Evolutionary conservation across 495 filamentous ascomycete species (phyloP), one percentile per base, ranked within the genome.

Genomic region (Lentithecium fluviatile): DNA sequence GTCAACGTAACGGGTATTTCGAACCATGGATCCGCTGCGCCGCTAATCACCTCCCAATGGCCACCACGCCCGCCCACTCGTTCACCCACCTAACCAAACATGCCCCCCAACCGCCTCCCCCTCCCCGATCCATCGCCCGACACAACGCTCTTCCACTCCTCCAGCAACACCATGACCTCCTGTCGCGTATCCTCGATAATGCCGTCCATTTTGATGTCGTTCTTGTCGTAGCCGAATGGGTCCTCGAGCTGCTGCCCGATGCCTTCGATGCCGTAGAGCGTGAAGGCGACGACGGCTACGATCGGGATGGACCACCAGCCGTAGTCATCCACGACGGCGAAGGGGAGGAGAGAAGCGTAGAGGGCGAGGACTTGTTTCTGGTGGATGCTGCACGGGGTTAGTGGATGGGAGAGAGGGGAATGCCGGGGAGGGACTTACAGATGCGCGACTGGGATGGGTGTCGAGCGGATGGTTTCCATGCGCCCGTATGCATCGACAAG

Each of bases 161-260:
- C 76, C 1, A 90, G 64, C 47, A 89, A 72, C 19, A 85, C 85
- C 50, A 80, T 76, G 26, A 87, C 78, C 73, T 91, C 88, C 37
- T 73, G 78, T 53, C 83, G 76, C 37, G 82, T 75, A 68, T 91
- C 88, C 46, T 85, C 83, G 7, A 86, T 83, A 55, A 90, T 82
- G 11, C 80, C 85, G 69, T 90, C 88, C 81, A 90, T 88, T 68
- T 88, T 88, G 73, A 91, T 90, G 70, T 90, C 88, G 56, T 88
- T 89, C 61, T 81, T 81, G 61, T 88, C 87, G 61, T 83, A 82
- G 6, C 88, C 86, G 70, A 91, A 90, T 0, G 88, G 88, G 68
- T 91, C 88, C 67, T 91, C 88, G 7, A 90, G 76, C 67, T 88
- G 85, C 13, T 76, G 83, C 1, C 85, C 88, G 53, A 91, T 91